Evolutionary conservation across 2,329 filamentous ascomycete genomes (phyloP).

Genomic region (Pseudogymnoascus sp.): DNA sequence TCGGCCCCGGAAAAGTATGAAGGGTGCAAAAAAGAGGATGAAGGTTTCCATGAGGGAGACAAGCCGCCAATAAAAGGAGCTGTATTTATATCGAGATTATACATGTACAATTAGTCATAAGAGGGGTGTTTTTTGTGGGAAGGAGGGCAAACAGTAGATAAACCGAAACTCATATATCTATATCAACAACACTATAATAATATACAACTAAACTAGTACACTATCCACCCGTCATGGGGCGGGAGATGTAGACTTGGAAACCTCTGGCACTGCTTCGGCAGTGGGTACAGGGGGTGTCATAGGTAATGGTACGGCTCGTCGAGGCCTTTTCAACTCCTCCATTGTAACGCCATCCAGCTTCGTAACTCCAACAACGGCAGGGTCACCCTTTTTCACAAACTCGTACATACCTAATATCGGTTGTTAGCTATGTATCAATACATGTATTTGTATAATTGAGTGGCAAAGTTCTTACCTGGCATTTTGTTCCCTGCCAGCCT

Average conservation of each 20-base stretch:
- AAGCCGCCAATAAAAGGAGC: neutral
- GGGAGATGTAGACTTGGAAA: neutral
- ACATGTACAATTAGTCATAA: constrained; percentile 7
- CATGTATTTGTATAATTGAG: constrained; percentile 15
- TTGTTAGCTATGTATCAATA: neutral
- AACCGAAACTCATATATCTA: neutral
- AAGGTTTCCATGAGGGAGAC: neutral
- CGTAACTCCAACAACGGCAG: constrained; percentile 84
- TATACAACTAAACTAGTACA: constrained; percentile 6
- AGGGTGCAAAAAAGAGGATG: constrained; percentile 42
- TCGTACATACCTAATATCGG: constrained; percentile 62
- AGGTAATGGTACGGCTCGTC: constrained; percentile 49
- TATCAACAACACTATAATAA: neutral
- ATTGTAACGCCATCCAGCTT: constrained; percentile 77
- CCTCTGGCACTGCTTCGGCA: neutral
- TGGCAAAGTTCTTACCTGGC: constrained; percentile 57
- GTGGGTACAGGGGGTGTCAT: neutral
- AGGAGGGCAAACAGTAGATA: neutral
- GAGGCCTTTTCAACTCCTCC: constrained; percentile 73
- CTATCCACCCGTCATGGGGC: neutral
- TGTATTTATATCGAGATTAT: neutral
- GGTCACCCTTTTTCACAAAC: constrained; percentile 87
- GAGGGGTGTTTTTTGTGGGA: neutral
- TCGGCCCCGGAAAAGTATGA: constrained; percentile 64
- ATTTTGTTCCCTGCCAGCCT: constrained; percentile 89